Evolutionary conservation across 352 stramenopile genomes (phyloP).

Genomic region (Globisporangium sylvaticum): DNA sequence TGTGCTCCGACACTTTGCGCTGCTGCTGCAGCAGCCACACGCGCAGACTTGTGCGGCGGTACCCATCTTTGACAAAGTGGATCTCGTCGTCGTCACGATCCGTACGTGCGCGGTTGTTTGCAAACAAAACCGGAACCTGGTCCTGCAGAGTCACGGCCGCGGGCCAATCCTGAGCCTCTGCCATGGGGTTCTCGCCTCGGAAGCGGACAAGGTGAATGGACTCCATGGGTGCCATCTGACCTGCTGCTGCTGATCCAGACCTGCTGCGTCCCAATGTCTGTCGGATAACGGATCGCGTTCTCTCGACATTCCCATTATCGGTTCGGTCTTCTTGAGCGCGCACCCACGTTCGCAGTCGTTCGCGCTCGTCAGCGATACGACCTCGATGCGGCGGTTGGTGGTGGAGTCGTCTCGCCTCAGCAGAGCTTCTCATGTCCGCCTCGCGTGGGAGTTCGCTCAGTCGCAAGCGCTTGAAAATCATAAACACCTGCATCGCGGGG

Average conservation of each 20-base stretch:
- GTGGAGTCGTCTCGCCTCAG: neutral
- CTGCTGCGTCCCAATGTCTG: neutral
- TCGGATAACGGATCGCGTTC: neutral
- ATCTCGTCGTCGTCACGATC: slow-evolving; percentile 13
- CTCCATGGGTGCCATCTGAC: neutral
- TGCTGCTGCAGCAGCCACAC: slow-evolving; percentile 36
- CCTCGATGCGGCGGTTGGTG: neutral
- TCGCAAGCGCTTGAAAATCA: slow-evolving; percentile 56
- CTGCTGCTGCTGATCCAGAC: neutral
- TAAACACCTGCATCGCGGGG: slow-evolving; percentile 71
- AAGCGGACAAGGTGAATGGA: slow-evolving; percentile 13
- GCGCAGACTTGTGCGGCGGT: slow-evolving; percentile 27
- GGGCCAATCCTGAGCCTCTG: neutral
- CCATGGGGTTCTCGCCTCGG: neutral
- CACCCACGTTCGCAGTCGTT: slow-evolving; percentile 16
- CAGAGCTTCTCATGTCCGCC: neutral
- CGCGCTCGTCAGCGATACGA: slow-evolving; percentile 14
- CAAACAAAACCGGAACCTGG: slow-evolving; percentile 8
- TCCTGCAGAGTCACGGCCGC: slow-evolving; percentile 4
- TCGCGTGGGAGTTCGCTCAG: slow-evolving; percentile 23
- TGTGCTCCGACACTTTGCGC: slow-evolving; percentile 25
- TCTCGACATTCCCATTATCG: neutral
- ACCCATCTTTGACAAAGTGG: slow-evolving; percentile 23
- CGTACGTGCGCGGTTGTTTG: neutral
- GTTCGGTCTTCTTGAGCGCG: neutral